Base-by-base conservation (phyloP, 2,329 filamentous ascomycete genomes). In the Alternaria sp. region DNA sequence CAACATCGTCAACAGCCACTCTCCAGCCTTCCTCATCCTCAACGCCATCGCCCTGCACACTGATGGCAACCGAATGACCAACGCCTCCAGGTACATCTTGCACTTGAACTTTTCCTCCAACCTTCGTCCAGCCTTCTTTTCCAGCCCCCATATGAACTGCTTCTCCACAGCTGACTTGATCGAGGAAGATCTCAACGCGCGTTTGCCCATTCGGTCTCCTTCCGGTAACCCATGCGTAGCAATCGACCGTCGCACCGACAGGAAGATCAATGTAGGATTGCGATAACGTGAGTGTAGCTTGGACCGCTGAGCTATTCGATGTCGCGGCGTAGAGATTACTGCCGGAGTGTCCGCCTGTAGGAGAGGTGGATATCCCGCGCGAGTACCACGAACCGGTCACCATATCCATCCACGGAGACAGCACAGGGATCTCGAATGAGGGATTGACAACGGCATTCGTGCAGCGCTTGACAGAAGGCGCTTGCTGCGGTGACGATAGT, bases 381-480 rank as follows among this genome's bases (percentile, higher is more conserved):
- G 50, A 53, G 4, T 51, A 51, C 67, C 67, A 74, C 58, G 68
- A 70, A 30, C 70, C 67, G 6, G 62, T 63, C 6, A 61, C 66
- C 45, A 68, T 69, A 55, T 55, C 55, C 43, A 68, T 53, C 71
- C 71, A 74, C 8, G 71, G 64, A 15, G 18, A 9, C 5, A 45
- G 21, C 20, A 55, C 7, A 33, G 18, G 23, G 41, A 65, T 43
- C 50, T 71, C 69, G 58, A 74, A 74, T 18, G 68, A 68, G 1
- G 70, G 70, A 51, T 74, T 74, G 20, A 15, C 33, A 45, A 72
- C 28, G 33, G 44, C 44, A 56, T 74, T 71, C 9, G 58, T 55
- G 50, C 66, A 65, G 55, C 50, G 61, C 46, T 64, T 62, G 50
- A 12, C 8, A 53, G 53, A 20, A 28, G 47, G 41, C 20, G 6